phyloP scores from a whole-genome alignment of 176 grass and related monocot species.

The Triticum turgidum region DNA sequence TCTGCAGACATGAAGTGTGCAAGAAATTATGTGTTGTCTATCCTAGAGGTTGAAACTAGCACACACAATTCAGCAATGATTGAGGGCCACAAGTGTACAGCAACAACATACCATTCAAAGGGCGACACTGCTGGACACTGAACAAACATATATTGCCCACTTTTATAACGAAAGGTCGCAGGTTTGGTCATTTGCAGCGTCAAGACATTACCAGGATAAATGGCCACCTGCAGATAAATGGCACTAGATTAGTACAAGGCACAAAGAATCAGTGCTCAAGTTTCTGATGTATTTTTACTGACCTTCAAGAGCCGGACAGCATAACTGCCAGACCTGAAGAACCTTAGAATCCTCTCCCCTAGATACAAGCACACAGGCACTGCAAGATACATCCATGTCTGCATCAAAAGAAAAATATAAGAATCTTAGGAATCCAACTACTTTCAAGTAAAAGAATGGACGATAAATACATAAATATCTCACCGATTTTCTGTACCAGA shows the following conservation, averaged over 20 bases:
- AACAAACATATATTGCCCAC: slow-evolving; percentile 99
- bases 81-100: not conserved
- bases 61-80: not conserved
- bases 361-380: slow-evolving; percentile 82
- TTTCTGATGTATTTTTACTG: slow-evolving; percentile 17
- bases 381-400: slow-evolving; percentile 99
- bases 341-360: slow-evolving; percentile 85
- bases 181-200: slow-evolving; percentile 96
- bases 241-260: slow-evolving; percentile 22
- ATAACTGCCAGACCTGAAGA: slow-evolving; percentile 88
- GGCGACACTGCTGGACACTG: slow-evolving; percentile 93
- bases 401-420: slow-evolving; percentile 41
- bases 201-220: slow-evolving; percentile 98
- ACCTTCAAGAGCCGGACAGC: slow-evolving; percentile 92
- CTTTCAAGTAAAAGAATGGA: not conserved
- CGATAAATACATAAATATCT: slow-evolving; percentile 30
- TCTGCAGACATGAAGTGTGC: not conserved
- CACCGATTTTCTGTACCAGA: slow-evolving; percentile 81
- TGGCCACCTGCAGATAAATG: slow-evolving; percentile 65
- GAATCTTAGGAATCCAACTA: not conserved
- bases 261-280: slow-evolving; percentile 23
- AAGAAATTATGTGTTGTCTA: slow-evolving; percentile 12
- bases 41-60: not conserved
- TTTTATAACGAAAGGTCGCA: slow-evolving; percentile 82
- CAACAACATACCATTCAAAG: slow-evolving; percentile 80